Evolutionary conservation across 192 early-diverging fungal genomes (phyloP).

Genomic region (Lunasporangiospora selenospora): DNA sequence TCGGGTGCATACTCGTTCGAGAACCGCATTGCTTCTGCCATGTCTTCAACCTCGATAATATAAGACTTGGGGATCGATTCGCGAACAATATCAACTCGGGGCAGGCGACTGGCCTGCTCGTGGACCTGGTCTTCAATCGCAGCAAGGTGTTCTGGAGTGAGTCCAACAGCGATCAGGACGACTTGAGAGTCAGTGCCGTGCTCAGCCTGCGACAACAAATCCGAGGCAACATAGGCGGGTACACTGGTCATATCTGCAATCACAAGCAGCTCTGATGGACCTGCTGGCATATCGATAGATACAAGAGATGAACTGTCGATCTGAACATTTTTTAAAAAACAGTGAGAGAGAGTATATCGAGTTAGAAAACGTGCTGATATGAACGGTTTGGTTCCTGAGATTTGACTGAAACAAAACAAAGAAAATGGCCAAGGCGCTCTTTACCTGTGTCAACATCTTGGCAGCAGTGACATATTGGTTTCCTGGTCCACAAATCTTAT

Average conservation of each 20-base stretch:
- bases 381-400: neutral
- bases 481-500: constrained; percentile 99
- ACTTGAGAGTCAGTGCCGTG: constrained; percentile 98
- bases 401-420: neutral
- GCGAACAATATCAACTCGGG: constrained; percentile 88
- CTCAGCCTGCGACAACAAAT: constrained; percentile 97
- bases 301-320: constrained; percentile 94
- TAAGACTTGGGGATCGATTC: constrained; percentile 88
- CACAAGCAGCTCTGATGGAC: constrained; percentile 99
- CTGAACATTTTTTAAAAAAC: constrained; percentile 38
- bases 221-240: constrained; percentile 93
- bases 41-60: constrained; percentile 70
- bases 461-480: constrained; percentile 99
- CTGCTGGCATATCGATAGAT: constrained; percentile 99
- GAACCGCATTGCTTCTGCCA: constrained; percentile 87
- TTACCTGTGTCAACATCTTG: constrained; percentile 93
- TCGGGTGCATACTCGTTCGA: constrained; percentile 98
- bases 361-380: too few relatives aligned
- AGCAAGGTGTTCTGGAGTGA: constrained; percentile 69
- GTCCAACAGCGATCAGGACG: constrained; percentile 86
- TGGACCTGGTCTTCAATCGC: constrained; percentile 84
- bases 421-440: neutral
- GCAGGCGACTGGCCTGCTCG: constrained; percentile 82
- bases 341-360: neutral
- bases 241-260: constrained; percentile 87